Percentiles rank a stretch among this genome's conserved stretches.
phyloP scores from a whole-genome alignment of 108 stramenopile genomes.

The Cyclotella sp. region DNA sequence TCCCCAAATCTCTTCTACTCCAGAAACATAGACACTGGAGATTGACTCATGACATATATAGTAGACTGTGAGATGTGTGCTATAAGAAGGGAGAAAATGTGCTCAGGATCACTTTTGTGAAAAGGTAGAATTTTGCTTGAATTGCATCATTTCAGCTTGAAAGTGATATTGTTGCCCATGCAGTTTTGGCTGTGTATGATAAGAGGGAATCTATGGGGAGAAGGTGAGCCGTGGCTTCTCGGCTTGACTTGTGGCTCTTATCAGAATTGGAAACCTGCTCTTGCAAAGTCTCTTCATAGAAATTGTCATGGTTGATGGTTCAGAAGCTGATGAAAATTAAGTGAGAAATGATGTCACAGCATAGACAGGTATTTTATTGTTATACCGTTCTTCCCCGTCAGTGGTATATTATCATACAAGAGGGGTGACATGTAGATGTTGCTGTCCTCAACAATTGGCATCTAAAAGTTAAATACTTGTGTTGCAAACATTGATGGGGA shows the following conservation, averaged over 20 bases:
- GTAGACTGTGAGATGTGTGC: neutral
- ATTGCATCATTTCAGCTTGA: neutral
- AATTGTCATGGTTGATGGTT: no score
- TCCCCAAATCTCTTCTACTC: neutral
- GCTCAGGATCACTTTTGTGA: neutral
- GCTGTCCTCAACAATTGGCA: no score
- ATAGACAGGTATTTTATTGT: no score
- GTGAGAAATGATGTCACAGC: no score
- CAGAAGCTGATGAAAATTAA: no score
- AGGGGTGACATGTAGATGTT: no score
- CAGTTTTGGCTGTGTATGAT: neutral
- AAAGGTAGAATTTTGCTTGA: neutral
- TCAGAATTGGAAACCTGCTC: neutral
- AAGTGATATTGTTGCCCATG: neutral
- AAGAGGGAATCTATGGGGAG: neutral
- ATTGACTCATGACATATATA: neutral
- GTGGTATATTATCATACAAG: no score
- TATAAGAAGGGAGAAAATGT: no score
- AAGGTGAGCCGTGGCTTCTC: neutral
- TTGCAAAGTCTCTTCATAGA: no score
- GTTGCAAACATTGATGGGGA: no score
- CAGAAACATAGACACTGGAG: neutral
- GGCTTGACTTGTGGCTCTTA: neutral
- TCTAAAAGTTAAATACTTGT: no score
- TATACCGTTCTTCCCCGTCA: no score